Conservation (phyloP, 768 basidiomycete species). For the Pleurotus eryngii region DNA sequence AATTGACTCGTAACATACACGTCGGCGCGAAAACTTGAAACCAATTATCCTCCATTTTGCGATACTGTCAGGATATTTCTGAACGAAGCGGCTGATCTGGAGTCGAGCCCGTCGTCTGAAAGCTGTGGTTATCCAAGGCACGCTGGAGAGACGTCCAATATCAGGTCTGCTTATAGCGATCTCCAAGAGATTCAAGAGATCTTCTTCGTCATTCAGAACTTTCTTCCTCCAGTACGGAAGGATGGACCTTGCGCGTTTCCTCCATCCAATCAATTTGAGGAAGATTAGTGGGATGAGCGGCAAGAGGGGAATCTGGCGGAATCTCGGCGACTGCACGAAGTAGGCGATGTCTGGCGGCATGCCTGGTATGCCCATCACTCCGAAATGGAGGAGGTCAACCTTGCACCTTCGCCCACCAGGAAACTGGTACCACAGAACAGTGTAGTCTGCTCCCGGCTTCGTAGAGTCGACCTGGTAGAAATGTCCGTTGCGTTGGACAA, state of each 20-base stretch:
- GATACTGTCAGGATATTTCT: background rate
- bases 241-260: constrained; percentile 30
- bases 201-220: constrained; percentile 34
- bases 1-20: no score
- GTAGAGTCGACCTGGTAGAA: background rate
- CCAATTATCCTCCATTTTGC: background rate
- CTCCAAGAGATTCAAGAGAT: constrained; percentile 37
- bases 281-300: constrained; percentile 36
- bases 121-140: background rate
- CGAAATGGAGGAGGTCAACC: background rate
- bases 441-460: background rate
- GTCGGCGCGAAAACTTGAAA: background rate
- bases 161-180: constrained; percentile 22
- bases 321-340: background rate
- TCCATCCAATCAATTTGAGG: constrained; percentile 41
- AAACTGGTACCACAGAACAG: background rate
- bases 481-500: background rate
- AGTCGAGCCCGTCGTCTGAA: background rate
- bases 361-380: background rate
- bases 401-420: background rate
- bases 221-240: constrained; percentile 32
- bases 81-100: background rate
- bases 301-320: constrained; percentile 26
- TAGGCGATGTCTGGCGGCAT: background rate
- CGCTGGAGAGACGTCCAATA: background rate